Evolutionary conservation across 176 grass and related monocot species (phyloP).

Genomic region (Cymbopogon citratus): DNA sequence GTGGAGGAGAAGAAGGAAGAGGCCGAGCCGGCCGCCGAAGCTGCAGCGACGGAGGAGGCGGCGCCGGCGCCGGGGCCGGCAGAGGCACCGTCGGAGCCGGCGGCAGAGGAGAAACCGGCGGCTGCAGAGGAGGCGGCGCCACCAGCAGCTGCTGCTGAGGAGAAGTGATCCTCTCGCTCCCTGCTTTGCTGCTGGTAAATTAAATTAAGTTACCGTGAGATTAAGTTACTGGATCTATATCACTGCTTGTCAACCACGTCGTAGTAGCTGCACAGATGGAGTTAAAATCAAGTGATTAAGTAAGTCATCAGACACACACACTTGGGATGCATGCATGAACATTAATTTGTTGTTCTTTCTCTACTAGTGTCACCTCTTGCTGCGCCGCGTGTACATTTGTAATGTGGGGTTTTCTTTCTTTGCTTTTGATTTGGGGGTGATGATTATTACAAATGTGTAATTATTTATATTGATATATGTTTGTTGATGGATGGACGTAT

Average conservation of each 20-base stretch:
- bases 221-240: background rate
- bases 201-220: conserved; percentile 35
- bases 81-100: background rate
- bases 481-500: conserved; percentile 43
- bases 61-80: background rate
- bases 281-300: background rate
- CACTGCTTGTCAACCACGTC: background rate
- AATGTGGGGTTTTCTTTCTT: conserved; percentile 6
- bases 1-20: too few relatives aligned
- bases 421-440: conserved; percentile 14
- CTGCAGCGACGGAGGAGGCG: too few relatives aligned
- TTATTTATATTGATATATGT: conserved; percentile 36
- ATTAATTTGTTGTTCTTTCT: conserved; percentile 69
- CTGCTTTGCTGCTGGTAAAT: conserved; percentile 22
- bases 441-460: conserved; percentile 47
- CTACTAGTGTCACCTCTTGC: background rate
- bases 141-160: conserved; percentile 1
- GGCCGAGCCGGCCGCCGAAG: too few relatives aligned
- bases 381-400: background rate
- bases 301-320: background rate
- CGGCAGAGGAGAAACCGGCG: conserved; percentile 25
- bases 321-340: conserved; percentile 40
- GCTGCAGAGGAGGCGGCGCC: background rate
- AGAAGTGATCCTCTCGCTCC: conserved; percentile 27
- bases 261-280: conserved; percentile 24